Evolutionary conservation across 805 yeast species (phyloP), one percentile per base, ranked within the genome.

Genomic region (Ogataea dorogensis): DNA sequence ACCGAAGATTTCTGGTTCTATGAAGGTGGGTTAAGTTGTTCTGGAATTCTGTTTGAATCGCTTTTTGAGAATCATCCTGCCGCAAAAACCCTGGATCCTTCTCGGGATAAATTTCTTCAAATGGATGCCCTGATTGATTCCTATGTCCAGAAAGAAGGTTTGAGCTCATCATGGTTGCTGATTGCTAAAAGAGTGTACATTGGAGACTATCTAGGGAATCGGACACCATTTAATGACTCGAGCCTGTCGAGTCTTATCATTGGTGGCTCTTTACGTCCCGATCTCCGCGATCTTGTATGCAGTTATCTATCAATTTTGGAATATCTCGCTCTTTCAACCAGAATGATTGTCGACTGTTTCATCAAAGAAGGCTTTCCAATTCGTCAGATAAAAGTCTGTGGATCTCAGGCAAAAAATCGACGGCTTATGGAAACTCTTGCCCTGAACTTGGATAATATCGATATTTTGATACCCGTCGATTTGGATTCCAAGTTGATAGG

Each of bases 11-110:
- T 49, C 14, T 44, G 49, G 15, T 61, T 75, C 2, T 77, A 68
- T 31, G 75, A 76, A 43, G 75, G 73, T 32, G 85, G 85, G 0
- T 73, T 71, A 38, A 73, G 81, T 4, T 75, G 79, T 10, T 69
- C 82, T 0, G 85, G 85, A 4, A 63, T 68, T 33, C 56, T 77
- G 5, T 60, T 73, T 17, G 77, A 73, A 40, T 65, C 68, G 26
- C 51, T 77, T 3, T 70, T 74, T 36, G 56, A 61, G 7, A 59
- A 68, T 1, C 73, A 69, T 41, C 67, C 67, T 0, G 45, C 36
- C 7, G 40, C 36, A 11, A 13, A 28, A 45, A 18, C 22, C 4
- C 33, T 21, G 11, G 25, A 11, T 7, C 13, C 15, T 38, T 16
- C 45, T 44, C 24, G 31, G 30, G 7, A 31, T 38, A 17, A 34